Percentiles rank a stretch among this genome's conserved stretches.
phyloP scores from a whole-genome alignment of 306 rosid genomes.

The Cucurbita maxima region DNA sequence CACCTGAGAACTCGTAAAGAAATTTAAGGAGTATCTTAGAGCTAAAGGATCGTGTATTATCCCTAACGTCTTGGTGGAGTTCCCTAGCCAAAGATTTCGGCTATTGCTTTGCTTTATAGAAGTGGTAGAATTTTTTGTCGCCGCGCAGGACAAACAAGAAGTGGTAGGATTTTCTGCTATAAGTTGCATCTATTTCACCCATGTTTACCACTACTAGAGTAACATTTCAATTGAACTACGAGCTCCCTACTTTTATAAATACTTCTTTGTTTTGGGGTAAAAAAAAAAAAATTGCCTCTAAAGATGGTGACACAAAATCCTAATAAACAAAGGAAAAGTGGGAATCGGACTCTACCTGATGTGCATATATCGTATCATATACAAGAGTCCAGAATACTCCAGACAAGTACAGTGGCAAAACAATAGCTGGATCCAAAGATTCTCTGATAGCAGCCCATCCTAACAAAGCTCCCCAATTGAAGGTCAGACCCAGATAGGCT shows the following conservation, averaged over 20 bases:
- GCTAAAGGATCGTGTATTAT: neutral
- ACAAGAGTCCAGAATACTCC: constrained; percentile 93
- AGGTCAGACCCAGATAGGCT: constrained; percentile 80
- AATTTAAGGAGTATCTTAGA: neutral
- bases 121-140: neutral
- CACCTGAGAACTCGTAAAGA: neutral
- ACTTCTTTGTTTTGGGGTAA: neutral
- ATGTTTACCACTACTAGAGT: neutral
- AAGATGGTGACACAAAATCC: neutral
- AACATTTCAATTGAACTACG: neutral
- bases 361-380: constrained; percentile 88
- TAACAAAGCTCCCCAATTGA: constrained; percentile 89
- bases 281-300: neutral
- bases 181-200: neutral
- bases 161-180: neutral
- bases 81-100: neutral
- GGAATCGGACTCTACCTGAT: constrained; percentile 50
- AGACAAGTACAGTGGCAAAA: constrained; percentile 69
- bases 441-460: constrained; percentile 91
- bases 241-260: neutral
- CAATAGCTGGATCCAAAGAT: constrained; percentile 59
- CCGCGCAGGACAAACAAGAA: neutral
- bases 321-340: neutral
- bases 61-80: neutral
- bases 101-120: neutral